Evolutionary conservation across 2,329 filamentous ascomycete species (phyloP).

Genomic region (Penicillium sp.): DNA sequence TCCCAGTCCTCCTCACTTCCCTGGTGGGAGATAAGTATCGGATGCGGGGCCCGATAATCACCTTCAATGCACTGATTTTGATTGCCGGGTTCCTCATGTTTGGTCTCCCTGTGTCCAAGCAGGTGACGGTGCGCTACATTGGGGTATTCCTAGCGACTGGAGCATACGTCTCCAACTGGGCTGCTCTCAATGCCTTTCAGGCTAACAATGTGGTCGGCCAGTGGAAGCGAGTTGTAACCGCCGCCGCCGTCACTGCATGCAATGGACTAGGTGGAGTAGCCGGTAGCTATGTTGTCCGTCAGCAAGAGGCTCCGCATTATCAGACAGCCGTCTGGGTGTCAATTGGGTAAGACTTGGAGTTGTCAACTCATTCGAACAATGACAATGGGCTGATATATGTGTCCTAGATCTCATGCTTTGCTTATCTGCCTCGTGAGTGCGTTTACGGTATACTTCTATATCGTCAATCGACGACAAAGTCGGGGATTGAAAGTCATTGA

Average conservation of each 20-base stretch:
- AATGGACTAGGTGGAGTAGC: constrained; percentile 62
- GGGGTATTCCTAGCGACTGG: constrained; percentile 63
- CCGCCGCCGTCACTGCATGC: constrained; percentile 55
- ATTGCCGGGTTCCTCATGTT: constrained; percentile 62
- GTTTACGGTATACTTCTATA: constrained; percentile 53
- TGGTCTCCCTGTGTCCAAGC: constrained; percentile 50
- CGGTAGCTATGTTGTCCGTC: constrained; percentile 60
- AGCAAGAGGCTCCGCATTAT: constrained; percentile 58
- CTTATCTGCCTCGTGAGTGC: constrained; percentile 51
- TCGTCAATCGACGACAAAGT: constrained; percentile 47
- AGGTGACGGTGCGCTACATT: constrained; percentile 59
- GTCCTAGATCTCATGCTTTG: constrained; percentile 50
- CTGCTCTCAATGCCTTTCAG: constrained; percentile 59
- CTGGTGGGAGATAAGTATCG: constrained; percentile 57
- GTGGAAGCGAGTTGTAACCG: constrained; percentile 60
- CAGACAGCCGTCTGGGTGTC: constrained; percentile 63
- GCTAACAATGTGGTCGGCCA: constrained; percentile 60
- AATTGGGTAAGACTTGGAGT: constrained; percentile 44
- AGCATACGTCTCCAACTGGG: constrained; percentile 65
- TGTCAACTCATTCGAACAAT: not conserved
- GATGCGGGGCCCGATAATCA: constrained; percentile 58
- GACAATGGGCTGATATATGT: not conserved
- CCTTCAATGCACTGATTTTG: constrained; percentile 59
- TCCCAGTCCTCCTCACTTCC: constrained; percentile 60
- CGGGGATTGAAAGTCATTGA: constrained; percentile 50